Evolutionary conservation across 1,284 basidiomycete species (phyloP).

Genomic region (Neonothopanus nambi): DNA sequence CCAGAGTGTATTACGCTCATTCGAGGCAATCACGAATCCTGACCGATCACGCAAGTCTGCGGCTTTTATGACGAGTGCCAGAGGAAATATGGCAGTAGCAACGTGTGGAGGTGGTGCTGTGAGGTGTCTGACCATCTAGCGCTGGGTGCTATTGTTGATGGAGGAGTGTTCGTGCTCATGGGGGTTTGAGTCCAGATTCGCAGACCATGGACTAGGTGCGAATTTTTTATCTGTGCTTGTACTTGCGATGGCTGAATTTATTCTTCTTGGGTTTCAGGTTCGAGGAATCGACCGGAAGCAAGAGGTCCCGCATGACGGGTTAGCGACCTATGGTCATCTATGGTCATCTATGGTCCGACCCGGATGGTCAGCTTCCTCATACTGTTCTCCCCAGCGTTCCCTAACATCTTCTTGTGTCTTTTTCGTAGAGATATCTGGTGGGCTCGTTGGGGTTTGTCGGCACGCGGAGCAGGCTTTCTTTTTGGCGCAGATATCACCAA

Average conservation of each 20-base stretch:
- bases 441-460: conserved; percentile 99
- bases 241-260: no score
- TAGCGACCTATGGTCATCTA: no score
- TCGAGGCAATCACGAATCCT: conserved; percentile 97
- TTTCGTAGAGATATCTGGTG: no score
- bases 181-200: conserved; percentile 97
- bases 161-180: conserved; percentile 96
- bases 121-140: conserved; percentile 99
- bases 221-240: no score
- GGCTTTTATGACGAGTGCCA: conserved; percentile 99
- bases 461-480: conserved; percentile 97
- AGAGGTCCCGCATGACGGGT: conserved; percentile 98
- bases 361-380: conserved; percentile 84
- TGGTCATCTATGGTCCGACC: conserved; percentile 98
- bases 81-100: conserved; percentile 99
- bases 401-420: no score
- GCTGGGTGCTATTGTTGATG: conserved; percentile 96
- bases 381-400: no score
- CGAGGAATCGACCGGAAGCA: conserved; percentile 89
- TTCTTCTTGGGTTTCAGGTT: no score
- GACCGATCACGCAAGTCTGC: conserved; percentile 99
- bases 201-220: conserved; percentile 97
- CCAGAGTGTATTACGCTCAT: conserved; percentile 98
- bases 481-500: conserved; percentile 99
- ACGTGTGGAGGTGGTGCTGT: conserved; percentile 99